A percentile compares a stretch with the other conserved stretches of the same genome.
Conservation (phyloP, 192 early-diverging fungal species). For the Kappamyces sp. region DNA sequence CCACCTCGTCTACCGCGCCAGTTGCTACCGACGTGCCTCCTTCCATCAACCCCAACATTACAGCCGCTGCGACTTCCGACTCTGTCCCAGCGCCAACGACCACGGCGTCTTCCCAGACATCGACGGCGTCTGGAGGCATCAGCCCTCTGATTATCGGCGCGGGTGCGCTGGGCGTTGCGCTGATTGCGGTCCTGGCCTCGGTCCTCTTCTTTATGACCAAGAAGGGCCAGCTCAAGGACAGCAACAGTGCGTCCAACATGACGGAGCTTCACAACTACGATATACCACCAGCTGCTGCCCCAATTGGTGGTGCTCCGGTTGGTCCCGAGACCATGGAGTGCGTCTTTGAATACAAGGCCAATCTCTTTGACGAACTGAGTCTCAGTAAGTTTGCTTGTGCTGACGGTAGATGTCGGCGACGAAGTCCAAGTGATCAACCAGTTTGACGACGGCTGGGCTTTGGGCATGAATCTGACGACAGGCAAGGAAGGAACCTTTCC, state of each 20-base stretch:
- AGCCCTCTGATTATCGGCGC: constrained; percentile 11
- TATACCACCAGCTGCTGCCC: neutral
- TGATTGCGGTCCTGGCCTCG: constrained; percentile 4
- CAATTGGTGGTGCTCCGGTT: neutral
- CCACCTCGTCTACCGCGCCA: neutral
- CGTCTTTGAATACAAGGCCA: constrained; percentile 38
- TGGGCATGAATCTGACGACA: constrained; percentile 46
- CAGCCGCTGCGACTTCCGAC: neutral
- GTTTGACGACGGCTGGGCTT: constrained; percentile 52
- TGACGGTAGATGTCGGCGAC: constrained; percentile 30
- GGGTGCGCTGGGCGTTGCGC: constrained; percentile 8
- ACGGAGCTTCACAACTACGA: neutral
- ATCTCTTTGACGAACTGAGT: constrained; percentile 40
- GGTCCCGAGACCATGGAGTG: constrained; percentile 36
- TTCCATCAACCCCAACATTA: neutral
- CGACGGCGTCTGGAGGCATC: neutral
- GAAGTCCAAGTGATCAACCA: constrained; percentile 33
- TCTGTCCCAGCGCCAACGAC: neutral
- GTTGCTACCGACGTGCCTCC: neutral
- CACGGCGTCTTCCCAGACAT: neutral
- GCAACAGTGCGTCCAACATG: neutral
- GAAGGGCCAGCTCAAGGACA: neutral
- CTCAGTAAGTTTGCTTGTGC: constrained; percentile 20
- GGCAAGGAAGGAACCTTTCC: constrained; percentile 48
- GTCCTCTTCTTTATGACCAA: constrained; percentile 6